Base-by-base conservation (phyloP, 441 rosid genomes). In the Flueggea neowawraea region DNA sequence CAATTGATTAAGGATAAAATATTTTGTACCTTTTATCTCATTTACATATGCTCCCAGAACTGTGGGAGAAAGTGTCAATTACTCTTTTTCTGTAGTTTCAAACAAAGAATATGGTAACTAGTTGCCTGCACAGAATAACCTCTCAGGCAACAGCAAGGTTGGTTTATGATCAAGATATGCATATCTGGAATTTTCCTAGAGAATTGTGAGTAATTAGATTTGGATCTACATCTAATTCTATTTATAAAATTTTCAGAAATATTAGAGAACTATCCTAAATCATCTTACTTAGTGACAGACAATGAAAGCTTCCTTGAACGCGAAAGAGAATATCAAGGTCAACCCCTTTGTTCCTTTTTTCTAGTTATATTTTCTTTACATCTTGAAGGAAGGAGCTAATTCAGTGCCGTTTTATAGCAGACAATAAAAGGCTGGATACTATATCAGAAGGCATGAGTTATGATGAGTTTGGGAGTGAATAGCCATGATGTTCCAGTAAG, bases 281-380 rank as follows among this genome's bases (percentile, higher is more conserved):
- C 98, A 61, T 96, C 99, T 28, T 94, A 82, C 79, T 76, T 91
- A 63, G 87, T 69, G n/a, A 64, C 84, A 22, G 93, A 86, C 64
- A 58, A 71, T 58, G 91, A 87, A 47, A 84, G 67, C 66, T 86
- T 87, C 61, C 78, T 82, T 58, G 97, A 94, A 74, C 86, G 81
- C n/a, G 96, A 87, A 60, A 84, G 88, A 81, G 97, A 89, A 47
- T 88, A 82, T 67, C 85, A 84, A 82, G 96, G 99, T 94, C 62
- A 69, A 64, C 61, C 12, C 36, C 51, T 54, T 16, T 39, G 16
- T 10, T 22, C 58, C 22, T 6, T 53, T 53, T 52, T 57, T 44
- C 51, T 14, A 47, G 14, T 45, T 31, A 28, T n/a, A 6, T 17
- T 13, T 7, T 31, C 14, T 57, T 69, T 57, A 11, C 16, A 14